Evolutionary conservation across 176 grass and related monocot genomes (phyloP).

Genomic region (Puccinellia tenuiflora): DNA sequence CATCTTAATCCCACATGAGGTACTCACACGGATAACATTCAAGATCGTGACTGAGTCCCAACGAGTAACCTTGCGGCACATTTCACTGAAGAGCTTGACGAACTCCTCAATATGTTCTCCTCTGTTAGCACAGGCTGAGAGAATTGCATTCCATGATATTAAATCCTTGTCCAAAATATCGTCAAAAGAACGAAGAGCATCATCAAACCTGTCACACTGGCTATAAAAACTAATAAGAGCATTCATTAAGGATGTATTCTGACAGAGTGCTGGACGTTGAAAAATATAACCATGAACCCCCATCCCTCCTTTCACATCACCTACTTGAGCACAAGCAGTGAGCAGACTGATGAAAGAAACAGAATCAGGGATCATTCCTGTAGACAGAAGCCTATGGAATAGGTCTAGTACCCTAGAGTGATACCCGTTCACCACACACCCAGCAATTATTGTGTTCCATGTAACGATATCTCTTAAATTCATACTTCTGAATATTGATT

Average conservation of each 20-base stretch:
- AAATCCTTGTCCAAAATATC: slow-evolving; percentile 41
- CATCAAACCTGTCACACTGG: slow-evolving; percentile 43
- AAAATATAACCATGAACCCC: slow-evolving; percentile 57
- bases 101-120: slow-evolving; percentile 30
- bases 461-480: slow-evolving; percentile 38
- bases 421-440: slow-evolving; percentile 47
- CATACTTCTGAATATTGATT: slow-evolving; percentile 46
- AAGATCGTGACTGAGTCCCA: slow-evolving; percentile 54
- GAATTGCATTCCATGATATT: slow-evolving; percentile 73
- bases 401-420: slow-evolving; percentile 31
- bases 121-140: slow-evolving; percentile 44
- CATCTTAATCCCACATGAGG: slow-evolving; percentile 37
- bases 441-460: slow-evolving; percentile 61
- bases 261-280: slow-evolving; percentile 16
- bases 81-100: slow-evolving; percentile 41
- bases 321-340: slow-evolving; percentile 42
- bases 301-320: slow-evolving; percentile 39
- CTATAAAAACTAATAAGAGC: slow-evolving; percentile 65
- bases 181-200: slow-evolving; percentile 40
- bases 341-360: slow-evolving; percentile 60
- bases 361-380: slow-evolving; percentile 43
- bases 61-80: slow-evolving; percentile 26
- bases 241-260: slow-evolving; percentile 58
- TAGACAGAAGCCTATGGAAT: slow-evolving; percentile 38
- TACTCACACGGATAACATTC: slow-evolving; percentile 41